Evolutionary conservation across 352 stramenopile genomes (phyloP).

Genomic region (Elongisporangium anandrum): DNA sequence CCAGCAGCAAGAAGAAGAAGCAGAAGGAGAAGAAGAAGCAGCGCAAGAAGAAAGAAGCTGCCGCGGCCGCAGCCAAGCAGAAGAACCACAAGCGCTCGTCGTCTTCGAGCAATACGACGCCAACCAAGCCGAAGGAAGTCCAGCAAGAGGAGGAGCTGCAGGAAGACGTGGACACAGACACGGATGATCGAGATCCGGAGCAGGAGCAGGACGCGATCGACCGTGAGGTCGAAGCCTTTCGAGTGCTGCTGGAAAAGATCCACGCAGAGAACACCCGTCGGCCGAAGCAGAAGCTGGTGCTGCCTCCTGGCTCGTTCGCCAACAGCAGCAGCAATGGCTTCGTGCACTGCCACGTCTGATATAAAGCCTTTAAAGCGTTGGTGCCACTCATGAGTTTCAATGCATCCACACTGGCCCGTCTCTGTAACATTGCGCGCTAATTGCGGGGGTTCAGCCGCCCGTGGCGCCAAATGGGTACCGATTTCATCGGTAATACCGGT

Average conservation of each 20-base stretch:
- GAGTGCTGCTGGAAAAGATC: conserved; percentile 66
- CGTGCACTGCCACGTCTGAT: too few relatives aligned
- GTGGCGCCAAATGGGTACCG: too few relatives aligned
- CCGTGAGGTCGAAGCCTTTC: conserved; percentile 75
- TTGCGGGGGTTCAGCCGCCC: too few relatives aligned
- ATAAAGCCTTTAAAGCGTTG: too few relatives aligned
- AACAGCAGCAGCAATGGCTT: conserved; percentile 3
- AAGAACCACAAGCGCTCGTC: background rate
- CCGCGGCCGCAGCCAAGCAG: conserved; percentile 8
- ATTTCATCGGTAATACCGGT: too few relatives aligned
- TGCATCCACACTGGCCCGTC: too few relatives aligned
- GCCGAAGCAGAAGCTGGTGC: conserved; percentile 66
- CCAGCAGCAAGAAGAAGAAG: conserved; percentile 66
- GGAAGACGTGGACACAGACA: conserved; percentile 16
- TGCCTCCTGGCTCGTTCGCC: conserved; percentile 57
- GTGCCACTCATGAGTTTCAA: too few relatives aligned
- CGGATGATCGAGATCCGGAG: conserved; percentile 22
- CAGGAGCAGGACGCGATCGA: conserved; percentile 61
- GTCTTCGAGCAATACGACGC: background rate
- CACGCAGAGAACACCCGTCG: conserved; percentile 45
- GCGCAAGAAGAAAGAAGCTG: conserved; percentile 40
- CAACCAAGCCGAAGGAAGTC: conserved; percentile 7
- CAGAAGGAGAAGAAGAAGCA: conserved; percentile 78
- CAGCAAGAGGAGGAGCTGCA: conserved; percentile 7
- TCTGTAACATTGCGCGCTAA: too few relatives aligned